Percentiles rank a stretch among this genome's conserved stretches.
These are phyloP conservation scores for Closterium sp. DNA, from an alignment of 139 green algal genomes.

Conservation along the genomic window DNA sequence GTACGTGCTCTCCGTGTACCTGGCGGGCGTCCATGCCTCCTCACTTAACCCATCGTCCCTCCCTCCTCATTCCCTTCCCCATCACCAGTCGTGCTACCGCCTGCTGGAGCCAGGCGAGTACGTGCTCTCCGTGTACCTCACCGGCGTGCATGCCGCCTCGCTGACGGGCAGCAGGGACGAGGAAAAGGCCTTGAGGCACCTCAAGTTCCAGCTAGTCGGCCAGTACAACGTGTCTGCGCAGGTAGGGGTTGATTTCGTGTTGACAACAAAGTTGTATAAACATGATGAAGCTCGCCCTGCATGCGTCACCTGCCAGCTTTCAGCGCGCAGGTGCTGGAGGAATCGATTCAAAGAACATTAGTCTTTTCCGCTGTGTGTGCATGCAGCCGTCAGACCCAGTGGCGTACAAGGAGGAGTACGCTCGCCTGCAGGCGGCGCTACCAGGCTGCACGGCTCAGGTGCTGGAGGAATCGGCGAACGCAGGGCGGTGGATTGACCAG, in stretches of 20 bases:
- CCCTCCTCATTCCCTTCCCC: background rate
- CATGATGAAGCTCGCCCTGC: too few relatives aligned
- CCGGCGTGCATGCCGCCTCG: background rate
- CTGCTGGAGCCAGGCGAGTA: background rate
- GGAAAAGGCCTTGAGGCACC: background rate
- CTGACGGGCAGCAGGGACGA: background rate
- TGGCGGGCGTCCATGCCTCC: background rate
- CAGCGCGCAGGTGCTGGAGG: too few relatives aligned
- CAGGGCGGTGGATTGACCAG: slow-evolving; percentile 24
- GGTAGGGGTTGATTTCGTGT: too few relatives aligned
- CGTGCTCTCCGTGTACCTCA: background rate
- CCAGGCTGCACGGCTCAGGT: slow-evolving; percentile 11
- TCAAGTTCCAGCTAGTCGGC: background rate
- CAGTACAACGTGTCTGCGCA: background rate
- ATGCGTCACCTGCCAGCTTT: too few relatives aligned
- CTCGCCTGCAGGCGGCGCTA: background rate
- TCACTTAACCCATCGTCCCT: background rate
- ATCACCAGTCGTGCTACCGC: background rate
- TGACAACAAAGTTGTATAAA: too few relatives aligned
- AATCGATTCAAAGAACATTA: background rate
- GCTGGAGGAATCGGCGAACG: slow-evolving; percentile 5
- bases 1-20: background rate
- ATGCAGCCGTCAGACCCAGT: background rate
- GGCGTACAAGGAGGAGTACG: slow-evolving; percentile 1
- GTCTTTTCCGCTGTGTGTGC: background rate